Base-by-base conservation (phyloP, 208 protist genomes). In the Zelonia costaricensis region DNA sequence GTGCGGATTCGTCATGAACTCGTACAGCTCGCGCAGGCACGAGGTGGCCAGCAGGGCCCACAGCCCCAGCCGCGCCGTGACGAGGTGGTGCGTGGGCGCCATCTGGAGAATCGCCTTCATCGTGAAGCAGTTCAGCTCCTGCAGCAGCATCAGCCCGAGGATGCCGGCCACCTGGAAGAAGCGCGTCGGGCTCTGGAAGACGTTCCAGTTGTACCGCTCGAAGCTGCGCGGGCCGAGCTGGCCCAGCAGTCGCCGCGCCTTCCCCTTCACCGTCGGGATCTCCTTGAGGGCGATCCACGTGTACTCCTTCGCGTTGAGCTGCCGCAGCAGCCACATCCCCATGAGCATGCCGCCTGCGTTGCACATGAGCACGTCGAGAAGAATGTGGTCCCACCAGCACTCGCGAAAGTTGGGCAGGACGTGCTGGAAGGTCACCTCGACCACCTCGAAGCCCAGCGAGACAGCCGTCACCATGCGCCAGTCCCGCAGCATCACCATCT, bases 371-470 rank as follows among this genome's bases (percentile, higher is more conserved):
- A 98, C 88, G 73, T 99, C 98, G 5, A 99, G 72, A 27, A 99
- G 63, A 5, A 98, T 18, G 71, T 98, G 95, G 70, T 99, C 98
- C 97, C 97, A 99, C 97, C 98, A 99, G 84, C 98, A 99, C 80
- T 99, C 97, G n/a, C 76, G 68, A 70, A 99, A 99, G 79, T 99
- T 99, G 28, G 91, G 92, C 18, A 99, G 69, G 5, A 89, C 54
- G 73, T 98, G 96, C 70, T 98, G 83, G 33, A 99, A 97, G 1
- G 93, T 95, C 39, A 98, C 69, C 84, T 99, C 98, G 12, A 97
- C 46, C 56, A 98, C 71, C 78, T 99, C 98, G 70, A 99, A 99
- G 8, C 86, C 69, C 18, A 98, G 52, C 38, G 81, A 94, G 2
- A 98, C 53, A 47, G 80, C 78, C 62, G 83, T 93, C 54, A 88